These are phyloP conservation scores for Solanum virginianum DNA, from an alignment of 257 asterid genomes.

Conservation along the genomic window DNA sequence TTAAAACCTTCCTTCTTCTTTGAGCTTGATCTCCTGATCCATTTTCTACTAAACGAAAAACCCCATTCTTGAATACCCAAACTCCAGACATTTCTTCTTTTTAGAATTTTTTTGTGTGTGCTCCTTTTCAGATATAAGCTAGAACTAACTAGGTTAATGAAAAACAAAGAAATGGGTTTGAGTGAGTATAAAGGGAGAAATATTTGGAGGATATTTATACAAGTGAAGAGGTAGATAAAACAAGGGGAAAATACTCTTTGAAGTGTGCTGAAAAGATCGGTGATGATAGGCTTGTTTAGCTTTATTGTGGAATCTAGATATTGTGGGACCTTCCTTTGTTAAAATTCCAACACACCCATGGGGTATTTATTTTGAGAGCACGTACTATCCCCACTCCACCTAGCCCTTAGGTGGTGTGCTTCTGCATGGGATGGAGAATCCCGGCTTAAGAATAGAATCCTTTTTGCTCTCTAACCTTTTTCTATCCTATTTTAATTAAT, in stretches of 20 bases:
- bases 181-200: not conserved
- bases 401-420: not conserved
- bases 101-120: too few relatives aligned
- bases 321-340: constrained; percentile 31
- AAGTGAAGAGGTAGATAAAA: constrained; percentile 7
- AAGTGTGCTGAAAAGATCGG: constrained; percentile 28
- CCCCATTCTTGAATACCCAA: constrained; percentile 81
- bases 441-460: not conserved
- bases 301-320: constrained; percentile 38
- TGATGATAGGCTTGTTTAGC: constrained; percentile 27
- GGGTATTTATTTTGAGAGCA: constrained; percentile 9
- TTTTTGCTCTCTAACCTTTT: not conserved
- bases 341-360: not conserved
- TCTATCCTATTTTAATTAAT: too few relatives aligned
- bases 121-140: not conserved
- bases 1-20: constrained; percentile 45
- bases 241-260: constrained; percentile 10
- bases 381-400: not conserved
- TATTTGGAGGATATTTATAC: constrained; percentile 36
- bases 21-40: constrained; percentile 30
- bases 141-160: not conserved
- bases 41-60: constrained; percentile 53
- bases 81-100: constrained; percentile 60
- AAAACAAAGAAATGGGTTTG: not conserved
- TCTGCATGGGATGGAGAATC: not conserved